phyloP scores from a whole-genome alignment of 106 monocot genomes.

The Dendrobium chrysotoxum region DNA sequence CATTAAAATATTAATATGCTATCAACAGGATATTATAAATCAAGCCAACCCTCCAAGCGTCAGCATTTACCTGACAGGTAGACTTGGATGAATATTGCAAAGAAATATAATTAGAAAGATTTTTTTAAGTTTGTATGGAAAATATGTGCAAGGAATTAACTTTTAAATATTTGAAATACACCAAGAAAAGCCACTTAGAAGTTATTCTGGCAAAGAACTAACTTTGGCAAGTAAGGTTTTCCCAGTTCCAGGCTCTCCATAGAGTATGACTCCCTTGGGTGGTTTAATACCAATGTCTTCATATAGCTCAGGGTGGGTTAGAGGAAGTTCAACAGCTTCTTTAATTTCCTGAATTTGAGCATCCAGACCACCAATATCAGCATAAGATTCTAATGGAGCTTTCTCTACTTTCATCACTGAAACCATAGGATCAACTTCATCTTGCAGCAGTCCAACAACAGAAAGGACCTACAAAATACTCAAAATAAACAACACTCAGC shows the following conservation, averaged over 20 bases:
- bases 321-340: conserved; percentile 92
- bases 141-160: neutral
- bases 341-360: conserved; percentile 98
- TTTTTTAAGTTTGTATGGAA: neutral
- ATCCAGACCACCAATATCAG: conserved; percentile 95
- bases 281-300: conserved; percentile 96
- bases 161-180: neutral
- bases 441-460: conserved; percentile 90
- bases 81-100: neutral
- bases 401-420: conserved; percentile 99
- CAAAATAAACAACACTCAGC: neutral
- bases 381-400: conserved; percentile 92
- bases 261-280: conserved; percentile 93
- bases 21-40: neutral
- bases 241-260: conserved; percentile 95
- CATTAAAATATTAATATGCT: neutral
- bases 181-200: neutral
- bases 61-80: neutral
- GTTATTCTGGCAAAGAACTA: conserved; percentile 1
- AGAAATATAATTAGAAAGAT: neutral
- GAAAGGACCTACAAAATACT: conserved; percentile 64
- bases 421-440: conserved; percentile 98
- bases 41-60: neutral
- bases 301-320: conserved; percentile 96
- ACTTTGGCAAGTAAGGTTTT: conserved; percentile 97